Base-by-base conservation (phyloP, 768 basidiomycete species). In the Naganishia onofrii region DNA sequence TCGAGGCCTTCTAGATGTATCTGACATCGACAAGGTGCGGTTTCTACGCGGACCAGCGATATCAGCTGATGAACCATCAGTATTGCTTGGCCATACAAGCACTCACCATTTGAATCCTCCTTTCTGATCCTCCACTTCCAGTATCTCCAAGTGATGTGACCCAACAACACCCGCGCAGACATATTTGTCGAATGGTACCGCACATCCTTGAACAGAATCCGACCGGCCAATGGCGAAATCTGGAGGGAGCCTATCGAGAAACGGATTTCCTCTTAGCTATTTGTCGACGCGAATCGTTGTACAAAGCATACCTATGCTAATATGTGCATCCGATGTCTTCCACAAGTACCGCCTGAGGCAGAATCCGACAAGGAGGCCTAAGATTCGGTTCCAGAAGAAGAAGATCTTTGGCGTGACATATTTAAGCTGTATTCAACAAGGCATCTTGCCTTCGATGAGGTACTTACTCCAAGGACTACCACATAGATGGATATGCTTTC, bases 181-280 rank as follows among this genome's bases (percentile, higher is more conserved):
- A 96, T 90, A 80, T 95, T 97, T 77, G 91, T 90, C 1, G 93
- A 94, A 80, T 95, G 88, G 79, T 97, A 97, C 21, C 86, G 84
- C 36, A 96, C 79, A 78, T 97, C 91, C 82, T 91, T 92, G 75
- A 97, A 84, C 26, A 94, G 85, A 63, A 98, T 87, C 72, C 93
- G 84, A 36, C 95, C 95, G 1, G 90, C 88, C 46, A 97, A 82
- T 12, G 93, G 83, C 2, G 94, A 94, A 79, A 97, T 87, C 77
- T 97, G 93, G 28, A 95, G 85, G n/a, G 92, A 91, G 26, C 92
- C 92, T 93, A 46, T 13, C 10, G 17, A 10, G 17, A 6, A 23
- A 44, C 26, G 4, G 44, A 29, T 21, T 21, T 8, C 36, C 46
- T 26, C 3, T 46, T 28, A 29, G 36, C 52, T 29, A 26, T 21